Percentiles rank a stretch among this genome's conserved stretches.
phyloP scores from a whole-genome alignment of 805 yeast genomes.

The Hanseniaspora lindneri region DNA sequence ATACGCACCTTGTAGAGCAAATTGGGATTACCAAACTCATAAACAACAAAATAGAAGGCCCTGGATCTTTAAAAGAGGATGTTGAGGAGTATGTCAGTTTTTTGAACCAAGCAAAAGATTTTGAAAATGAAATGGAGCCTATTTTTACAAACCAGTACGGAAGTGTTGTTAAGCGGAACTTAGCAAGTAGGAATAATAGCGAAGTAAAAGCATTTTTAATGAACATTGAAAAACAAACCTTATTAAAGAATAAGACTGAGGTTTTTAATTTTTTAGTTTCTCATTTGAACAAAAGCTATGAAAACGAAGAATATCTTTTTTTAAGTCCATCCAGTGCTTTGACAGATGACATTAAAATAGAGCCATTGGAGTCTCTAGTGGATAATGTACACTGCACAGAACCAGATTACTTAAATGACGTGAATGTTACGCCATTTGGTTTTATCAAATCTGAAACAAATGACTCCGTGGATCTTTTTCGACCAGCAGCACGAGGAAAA shows the following conservation, averaged over 20 bases:
- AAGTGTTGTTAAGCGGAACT: too few species aligned
- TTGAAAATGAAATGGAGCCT: not conserved
- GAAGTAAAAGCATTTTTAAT: too few species aligned
- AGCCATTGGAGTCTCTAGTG: not conserved
- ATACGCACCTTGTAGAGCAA: too few species aligned
- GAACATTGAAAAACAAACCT: too few species aligned
- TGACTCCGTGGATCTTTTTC: not conserved
- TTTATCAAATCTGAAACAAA: not conserved
- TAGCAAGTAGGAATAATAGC: too few species aligned
- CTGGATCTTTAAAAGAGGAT: not conserved
- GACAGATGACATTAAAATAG: not conserved
- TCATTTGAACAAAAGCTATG: too few species aligned
- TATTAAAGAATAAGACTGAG: too few species aligned
- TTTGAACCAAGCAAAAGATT: not conserved
- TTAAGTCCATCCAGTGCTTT: slow-evolving; percentile 12
- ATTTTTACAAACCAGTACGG: too few species aligned
- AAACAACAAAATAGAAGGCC: too few species aligned
- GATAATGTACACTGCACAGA: too few species aligned
- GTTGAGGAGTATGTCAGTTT: not conserved
- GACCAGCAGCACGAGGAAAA: slow-evolving; percentile 1
- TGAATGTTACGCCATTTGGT: not conserved
- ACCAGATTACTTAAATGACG: not conserved
- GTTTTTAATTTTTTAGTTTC: too few species aligned
- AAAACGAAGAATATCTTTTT: not conserved
- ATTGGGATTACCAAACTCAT: not conserved